phyloP scores from a whole-genome alignment of 768 basidiomycete species.

The Lyophyllum semitale region DNA sequence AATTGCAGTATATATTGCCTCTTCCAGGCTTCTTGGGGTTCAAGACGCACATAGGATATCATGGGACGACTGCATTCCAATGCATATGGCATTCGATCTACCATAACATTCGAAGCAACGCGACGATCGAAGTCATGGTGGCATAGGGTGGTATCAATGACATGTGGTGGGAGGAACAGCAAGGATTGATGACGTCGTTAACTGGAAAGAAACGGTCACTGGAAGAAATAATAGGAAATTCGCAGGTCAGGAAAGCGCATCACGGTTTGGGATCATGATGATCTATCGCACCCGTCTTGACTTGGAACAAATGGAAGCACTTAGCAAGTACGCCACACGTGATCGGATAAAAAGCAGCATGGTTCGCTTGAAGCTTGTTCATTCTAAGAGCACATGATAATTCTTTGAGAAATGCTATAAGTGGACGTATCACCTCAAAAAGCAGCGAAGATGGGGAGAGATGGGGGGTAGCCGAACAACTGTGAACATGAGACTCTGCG shows the following conservation, averaged over 20 bases:
- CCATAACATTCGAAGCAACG: background rate
- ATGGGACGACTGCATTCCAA: background rate
- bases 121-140: background rate
- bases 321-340: constrained; percentile 6
- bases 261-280: constrained; percentile 1
- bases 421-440: background rate
- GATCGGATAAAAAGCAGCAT: background rate
- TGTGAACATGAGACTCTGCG: background rate
- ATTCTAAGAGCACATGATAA: background rate
- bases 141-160: background rate
- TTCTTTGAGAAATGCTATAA: background rate
- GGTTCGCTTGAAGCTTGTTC: no score
- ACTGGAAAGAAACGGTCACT: background rate
- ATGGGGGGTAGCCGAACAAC: background rate
- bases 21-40: constrained; percentile 1
- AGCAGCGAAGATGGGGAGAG: background rate
- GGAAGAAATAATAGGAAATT: background rate
- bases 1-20: background rate
- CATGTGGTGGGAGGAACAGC: background rate
- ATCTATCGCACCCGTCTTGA: background rate
- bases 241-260: background rate
- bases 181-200: background rate
- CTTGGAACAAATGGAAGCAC: background rate
- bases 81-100: no score
- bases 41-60: background rate